Conservation (phyloP, 495 filamentous ascomycete species). For the Lophiostoma macrostomum region DNA sequence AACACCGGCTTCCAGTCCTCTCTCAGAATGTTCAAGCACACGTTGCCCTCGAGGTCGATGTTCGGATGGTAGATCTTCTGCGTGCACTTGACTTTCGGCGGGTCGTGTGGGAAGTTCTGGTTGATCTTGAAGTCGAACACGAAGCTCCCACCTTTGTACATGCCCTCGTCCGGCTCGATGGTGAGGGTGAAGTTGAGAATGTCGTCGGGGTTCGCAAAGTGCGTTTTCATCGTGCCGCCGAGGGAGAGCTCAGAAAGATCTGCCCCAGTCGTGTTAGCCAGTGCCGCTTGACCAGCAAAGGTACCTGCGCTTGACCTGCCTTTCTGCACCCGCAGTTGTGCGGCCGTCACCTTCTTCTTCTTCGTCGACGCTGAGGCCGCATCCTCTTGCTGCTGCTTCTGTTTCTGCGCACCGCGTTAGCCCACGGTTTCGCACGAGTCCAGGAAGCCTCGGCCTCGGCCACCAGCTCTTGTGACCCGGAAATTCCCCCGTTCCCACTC, state of each 20-base stretch:
- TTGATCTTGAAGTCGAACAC: conserved; percentile 88
- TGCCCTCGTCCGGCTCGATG: conserved; percentile 95
- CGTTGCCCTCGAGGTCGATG: conserved; percentile 96
- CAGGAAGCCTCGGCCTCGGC: no score
- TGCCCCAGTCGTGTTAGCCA: conserved; percentile 39
- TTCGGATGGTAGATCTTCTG: conserved; percentile 99
- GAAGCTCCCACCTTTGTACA: conserved; percentile 91
- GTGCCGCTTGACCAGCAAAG: neutral
- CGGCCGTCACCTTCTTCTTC: conserved; percentile 98
- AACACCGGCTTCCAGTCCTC: conserved; percentile 99
- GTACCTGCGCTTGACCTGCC: no score
- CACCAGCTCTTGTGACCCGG: neutral
- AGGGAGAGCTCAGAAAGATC: conserved; percentile 91
- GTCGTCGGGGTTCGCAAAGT: conserved; percentile 92
- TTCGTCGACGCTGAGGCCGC: conserved; percentile 57
- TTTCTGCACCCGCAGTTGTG: conserved; percentile 93
- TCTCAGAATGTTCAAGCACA: conserved; percentile 92
- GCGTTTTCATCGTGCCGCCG: conserved; percentile 84
- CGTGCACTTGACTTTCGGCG: conserved; percentile 94
- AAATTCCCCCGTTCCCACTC: no score
- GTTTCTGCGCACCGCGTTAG: conserved; percentile 59
- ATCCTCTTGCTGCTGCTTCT: conserved; percentile 85
- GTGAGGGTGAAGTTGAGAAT: conserved; percentile 93
- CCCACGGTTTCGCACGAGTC: neutral
- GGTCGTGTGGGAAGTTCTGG: conserved; percentile 94